Percentiles rank a stretch among this genome's conserved stretches.
Evolutionary conservation across 306 rosid species (phyloP).

Genomic region (Rosa chinensis): DNA sequence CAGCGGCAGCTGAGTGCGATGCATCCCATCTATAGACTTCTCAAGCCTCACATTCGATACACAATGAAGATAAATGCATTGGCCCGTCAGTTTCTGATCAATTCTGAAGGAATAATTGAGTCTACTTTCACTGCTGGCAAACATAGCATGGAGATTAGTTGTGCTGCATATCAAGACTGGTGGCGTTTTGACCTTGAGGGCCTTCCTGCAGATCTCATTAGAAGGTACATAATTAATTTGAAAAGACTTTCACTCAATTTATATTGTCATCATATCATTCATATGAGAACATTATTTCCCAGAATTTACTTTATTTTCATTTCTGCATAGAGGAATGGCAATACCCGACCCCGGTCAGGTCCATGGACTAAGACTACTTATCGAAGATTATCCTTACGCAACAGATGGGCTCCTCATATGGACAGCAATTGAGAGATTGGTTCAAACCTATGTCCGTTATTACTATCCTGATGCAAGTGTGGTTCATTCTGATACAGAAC

Average conservation of each 20-base stretch:
- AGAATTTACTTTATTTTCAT: neutral
- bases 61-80: slow-evolving; percentile 75
- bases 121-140: slow-evolving; percentile 73
- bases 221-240: slow-evolving; percentile 45
- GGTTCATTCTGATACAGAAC: slow-evolving; percentile 59
- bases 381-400: slow-evolving; percentile 87
- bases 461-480: slow-evolving; percentile 61
- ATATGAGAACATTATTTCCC: neutral
- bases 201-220: slow-evolving; percentile 83
- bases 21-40: slow-evolving; percentile 79
- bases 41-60: slow-evolving; percentile 86
- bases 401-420: slow-evolving; percentile 71
- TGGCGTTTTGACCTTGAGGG: slow-evolving; percentile 72
- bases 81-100: slow-evolving; percentile 67
- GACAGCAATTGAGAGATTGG: slow-evolving; percentile 79
- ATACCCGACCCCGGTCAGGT: slow-evolving; percentile 67
- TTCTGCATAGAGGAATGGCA: slow-evolving; percentile 60
- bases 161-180: slow-evolving; percentile 74
- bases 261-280: neutral
- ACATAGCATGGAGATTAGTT: slow-evolving; percentile 71
- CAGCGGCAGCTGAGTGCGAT: slow-evolving; percentile 78
- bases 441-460: slow-evolving; percentile 56
- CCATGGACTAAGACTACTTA: slow-evolving; percentile 69
- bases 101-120: slow-evolving; percentile 67
- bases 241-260: neutral